phyloP scores from a whole-genome alignment of 2,329 filamentous ascomycete species.

The Lithohypha guttulata region DNA sequence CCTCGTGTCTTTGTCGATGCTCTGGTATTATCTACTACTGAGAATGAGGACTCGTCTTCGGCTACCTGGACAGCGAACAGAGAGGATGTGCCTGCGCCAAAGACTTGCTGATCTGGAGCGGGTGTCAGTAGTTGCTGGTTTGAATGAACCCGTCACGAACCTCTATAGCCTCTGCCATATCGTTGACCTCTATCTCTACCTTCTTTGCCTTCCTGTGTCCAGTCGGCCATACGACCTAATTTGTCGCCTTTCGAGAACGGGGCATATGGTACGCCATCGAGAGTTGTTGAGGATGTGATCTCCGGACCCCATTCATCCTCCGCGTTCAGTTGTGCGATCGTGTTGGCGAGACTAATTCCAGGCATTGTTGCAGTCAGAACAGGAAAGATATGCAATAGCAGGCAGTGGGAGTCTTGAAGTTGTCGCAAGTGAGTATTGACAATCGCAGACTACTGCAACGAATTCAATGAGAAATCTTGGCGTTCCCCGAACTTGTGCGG shows the following conservation, averaged over 20 bases:
- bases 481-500: too few species aligned
- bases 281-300: constrained; percentile 70
- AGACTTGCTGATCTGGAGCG: constrained; percentile 77
- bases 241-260: constrained; percentile 99
- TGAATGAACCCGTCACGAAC: constrained; percentile 37
- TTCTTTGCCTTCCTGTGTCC: constrained; percentile 81
- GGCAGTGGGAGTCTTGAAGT: neutral
- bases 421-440: neutral
- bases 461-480: too few species aligned
- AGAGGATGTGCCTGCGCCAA: constrained; percentile 76
- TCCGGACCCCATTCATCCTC: constrained; percentile 81
- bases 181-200: constrained; percentile 62
- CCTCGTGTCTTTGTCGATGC: constrained; percentile 71
- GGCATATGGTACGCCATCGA: constrained; percentile 92
- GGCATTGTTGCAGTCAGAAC: too few species aligned
- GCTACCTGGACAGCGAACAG: constrained; percentile 83
- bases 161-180: constrained; percentile 88
- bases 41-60: constrained; percentile 96
- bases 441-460: too few species aligned
- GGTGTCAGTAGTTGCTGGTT: constrained; percentile 4
- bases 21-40: constrained; percentile 89
- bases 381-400: too few species aligned
- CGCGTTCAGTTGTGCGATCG: constrained; percentile 61
- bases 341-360: constrained; percentile 48
- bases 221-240: constrained; percentile 97